Percentiles rank a stretch among this genome's conserved stretches.
Conservation (phyloP, 345 rosid genomes). For the Melastoma malabathricum region DNA sequence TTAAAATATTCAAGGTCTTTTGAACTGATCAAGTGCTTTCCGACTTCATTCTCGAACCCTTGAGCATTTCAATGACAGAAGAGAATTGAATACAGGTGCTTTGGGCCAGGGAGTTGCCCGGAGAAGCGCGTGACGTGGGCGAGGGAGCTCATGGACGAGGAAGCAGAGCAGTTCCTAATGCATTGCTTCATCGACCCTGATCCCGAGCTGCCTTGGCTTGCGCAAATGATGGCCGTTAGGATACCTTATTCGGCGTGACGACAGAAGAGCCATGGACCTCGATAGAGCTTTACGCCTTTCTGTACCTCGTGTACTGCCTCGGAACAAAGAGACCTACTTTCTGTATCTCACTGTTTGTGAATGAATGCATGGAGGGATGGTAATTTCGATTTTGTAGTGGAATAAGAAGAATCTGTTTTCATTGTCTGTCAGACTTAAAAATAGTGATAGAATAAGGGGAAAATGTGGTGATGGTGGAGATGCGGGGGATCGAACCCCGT, state of each 20-base stretch:
- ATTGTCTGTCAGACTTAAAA: too few relatives aligned
- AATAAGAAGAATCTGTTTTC: too few relatives aligned
- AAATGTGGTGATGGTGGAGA: slow-evolving; percentile 12
- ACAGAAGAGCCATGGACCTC: too few relatives aligned
- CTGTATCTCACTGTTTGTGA: too few relatives aligned
- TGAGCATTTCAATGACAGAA: not conserved
- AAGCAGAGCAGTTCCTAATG: slow-evolving; percentile 62
- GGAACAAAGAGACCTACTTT: too few relatives aligned
- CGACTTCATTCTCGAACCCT: not conserved
- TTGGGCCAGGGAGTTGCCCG: slow-evolving; percentile 74
- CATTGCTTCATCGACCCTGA: slow-evolving; percentile 76
- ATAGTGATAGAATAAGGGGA: too few relatives aligned
- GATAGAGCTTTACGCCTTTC: too few relatives aligned
- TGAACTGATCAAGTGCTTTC: too few relatives aligned
- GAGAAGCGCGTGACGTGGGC: slow-evolving; percentile 64
- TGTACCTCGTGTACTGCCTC: too few relatives aligned
- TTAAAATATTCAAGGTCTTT: not conserved
- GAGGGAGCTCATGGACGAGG: slow-evolving; percentile 80
- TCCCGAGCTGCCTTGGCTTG: slow-evolving; percentile 71
- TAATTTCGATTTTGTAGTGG: too few relatives aligned
- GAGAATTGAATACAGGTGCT: slow-evolving; percentile 39
- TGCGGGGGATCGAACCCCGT: slow-evolving; percentile 38
- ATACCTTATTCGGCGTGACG: slow-evolving; percentile 53
- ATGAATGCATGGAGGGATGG: too few relatives aligned
- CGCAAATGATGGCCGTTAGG: slow-evolving; percentile 56